These are phyloP conservation scores for Pyrenula aspistea DNA, from an alignment of 495 filamentous ascomycete species.

Conservation along the genomic window DNA sequence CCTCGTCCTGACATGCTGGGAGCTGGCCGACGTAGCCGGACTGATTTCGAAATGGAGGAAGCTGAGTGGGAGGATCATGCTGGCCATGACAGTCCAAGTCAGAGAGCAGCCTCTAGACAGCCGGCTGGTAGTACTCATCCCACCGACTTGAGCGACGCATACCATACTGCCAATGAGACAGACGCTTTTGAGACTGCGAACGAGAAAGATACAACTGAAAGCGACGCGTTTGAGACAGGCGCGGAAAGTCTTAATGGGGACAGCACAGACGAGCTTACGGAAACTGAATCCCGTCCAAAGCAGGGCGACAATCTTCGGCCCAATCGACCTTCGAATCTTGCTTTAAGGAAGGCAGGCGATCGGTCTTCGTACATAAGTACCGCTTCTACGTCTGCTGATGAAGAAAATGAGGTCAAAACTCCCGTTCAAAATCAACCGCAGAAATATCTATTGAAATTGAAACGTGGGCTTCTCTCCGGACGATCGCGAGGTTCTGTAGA, in stretches of 20 bases:
- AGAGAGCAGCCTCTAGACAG: conserved; percentile 16
- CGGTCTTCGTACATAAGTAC: conserved; percentile 71
- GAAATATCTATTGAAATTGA: conserved; percentile 57
- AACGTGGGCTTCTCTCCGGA: conserved; percentile 42
- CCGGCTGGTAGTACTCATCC: conserved; percentile 9
- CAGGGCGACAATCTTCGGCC: conserved; percentile 18
- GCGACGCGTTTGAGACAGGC: conserved; percentile 88
- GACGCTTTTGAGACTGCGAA: conserved; percentile 75
- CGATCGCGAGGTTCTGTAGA: conserved; percentile 57
- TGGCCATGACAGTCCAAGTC: conserved; percentile 35
- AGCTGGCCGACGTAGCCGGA: conserved; percentile 57
- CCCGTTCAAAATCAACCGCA: conserved; percentile 50
- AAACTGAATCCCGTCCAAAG: conserved; percentile 53
- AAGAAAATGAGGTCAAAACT: conserved; percentile 51
- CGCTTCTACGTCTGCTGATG: conserved; percentile 77
- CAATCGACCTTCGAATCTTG: conserved; percentile 26
- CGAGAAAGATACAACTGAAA: conserved; percentile 71
- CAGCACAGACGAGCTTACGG: conserved; percentile 65
- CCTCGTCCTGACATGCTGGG: conserved; percentile 62
- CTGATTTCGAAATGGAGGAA: conserved; percentile 62
- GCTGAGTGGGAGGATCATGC: conserved; percentile 85
- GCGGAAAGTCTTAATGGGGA: conserved; percentile 70
- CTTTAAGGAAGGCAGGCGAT: conserved; percentile 36
- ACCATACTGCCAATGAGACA: conserved; percentile 76
- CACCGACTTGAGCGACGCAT: conserved; percentile 47